Evolutionary conservation across 2,329 filamentous ascomycete species (phyloP), one percentile per base, ranked within the genome.

Genomic region (Fusarium nelsonii): DNA sequence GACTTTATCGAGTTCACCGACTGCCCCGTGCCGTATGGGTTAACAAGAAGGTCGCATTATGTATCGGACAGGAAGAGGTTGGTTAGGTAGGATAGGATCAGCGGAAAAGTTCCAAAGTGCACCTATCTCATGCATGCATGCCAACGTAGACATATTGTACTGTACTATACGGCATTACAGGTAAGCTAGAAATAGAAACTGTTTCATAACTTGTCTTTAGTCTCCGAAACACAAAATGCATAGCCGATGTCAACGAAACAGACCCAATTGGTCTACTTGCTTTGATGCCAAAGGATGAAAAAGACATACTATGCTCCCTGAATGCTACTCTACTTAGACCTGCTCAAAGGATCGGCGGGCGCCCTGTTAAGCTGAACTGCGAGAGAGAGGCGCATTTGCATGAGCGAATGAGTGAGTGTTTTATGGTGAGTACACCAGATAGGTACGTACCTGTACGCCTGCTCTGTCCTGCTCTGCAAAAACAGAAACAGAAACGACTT

Each of bases 301-400:
- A 39, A 40, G 33, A 30, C 58, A 59, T 8, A 5, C 15, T 14
- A 33, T 39, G 26, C 18, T 26, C 26, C 10, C 23, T 50, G 46
- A n/a, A 16, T 16, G 8, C 30, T 48, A 34, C 45, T 33, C 14
- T 48, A 34, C 45, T 33, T 11, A 16, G 15, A 44, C 52, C 33
- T 39, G 64, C 36, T 64, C 36, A 37, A 45, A 39, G 15, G 34
- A n/a, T 43, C 52, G 46, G 61, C 60, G 62, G 62, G 62, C 60
- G 61, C 41, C 34, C 34, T 65, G 32, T n/a, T 57, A 59, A 26
- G 60, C 43, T 65, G 63, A 54, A 32, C 54, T 65, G 61, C 61
- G 65, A 36, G 61, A 65, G 53, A 65, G 53, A 65, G 62, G 57
- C 50, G 55, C 44, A 61, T 57, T 63, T 23, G 23, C 49, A 39